A percentile compares a stretch with the other conserved stretches of the same genome.
Conservation (phyloP, 2,329 filamentous ascomycete genomes). For the Metarhizium sp. region DNA sequence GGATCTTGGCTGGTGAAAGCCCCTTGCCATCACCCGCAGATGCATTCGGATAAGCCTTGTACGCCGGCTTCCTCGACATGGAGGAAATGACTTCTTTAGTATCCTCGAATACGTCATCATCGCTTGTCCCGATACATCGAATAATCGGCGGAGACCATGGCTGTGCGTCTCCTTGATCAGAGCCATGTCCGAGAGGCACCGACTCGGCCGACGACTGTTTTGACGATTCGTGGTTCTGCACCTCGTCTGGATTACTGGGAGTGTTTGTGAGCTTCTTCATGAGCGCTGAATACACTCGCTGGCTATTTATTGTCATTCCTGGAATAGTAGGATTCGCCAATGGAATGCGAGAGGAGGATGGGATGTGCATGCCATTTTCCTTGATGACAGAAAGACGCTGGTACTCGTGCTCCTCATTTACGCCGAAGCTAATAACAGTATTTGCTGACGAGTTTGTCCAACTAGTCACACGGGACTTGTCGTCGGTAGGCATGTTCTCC, state of each 20-base stretch:
- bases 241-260: slow-evolving; percentile 12
- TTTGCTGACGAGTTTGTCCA: slow-evolving; percentile 58
- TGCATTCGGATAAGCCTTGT: slow-evolving; percentile 8
- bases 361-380: slow-evolving; percentile 36
- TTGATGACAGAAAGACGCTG: slow-evolving; percentile 57
- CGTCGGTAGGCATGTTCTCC: slow-evolving; percentile 30
- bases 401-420: slow-evolving; percentile 34
- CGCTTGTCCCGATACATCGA: slow-evolving; percentile 22
- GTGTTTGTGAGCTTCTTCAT: slow-evolving; percentile 43
- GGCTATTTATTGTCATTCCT: slow-evolving; percentile 36
- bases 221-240: neutral
- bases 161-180: slow-evolving; percentile 5
- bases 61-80: neutral
- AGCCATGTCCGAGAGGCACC: slow-evolving; percentile 9
- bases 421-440: slow-evolving; percentile 37
- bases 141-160: slow-evolving; percentile 20
- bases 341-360: slow-evolving; percentile 23
- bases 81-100: neutral
- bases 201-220: slow-evolving; percentile 1
- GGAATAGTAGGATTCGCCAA: slow-evolving; percentile 10
- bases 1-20: slow-evolving; percentile 5
- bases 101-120: slow-evolving; percentile 22
- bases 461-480: slow-evolving; percentile 60
- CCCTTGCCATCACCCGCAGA: slow-evolving; percentile 7
- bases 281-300: slow-evolving; percentile 55